A percentile compares a stretch with the other conserved stretches of the same genome.
phyloP scores from a whole-genome alignment of 2,329 filamentous ascomycete genomes.

The Sarocladium brachiariae region DNA sequence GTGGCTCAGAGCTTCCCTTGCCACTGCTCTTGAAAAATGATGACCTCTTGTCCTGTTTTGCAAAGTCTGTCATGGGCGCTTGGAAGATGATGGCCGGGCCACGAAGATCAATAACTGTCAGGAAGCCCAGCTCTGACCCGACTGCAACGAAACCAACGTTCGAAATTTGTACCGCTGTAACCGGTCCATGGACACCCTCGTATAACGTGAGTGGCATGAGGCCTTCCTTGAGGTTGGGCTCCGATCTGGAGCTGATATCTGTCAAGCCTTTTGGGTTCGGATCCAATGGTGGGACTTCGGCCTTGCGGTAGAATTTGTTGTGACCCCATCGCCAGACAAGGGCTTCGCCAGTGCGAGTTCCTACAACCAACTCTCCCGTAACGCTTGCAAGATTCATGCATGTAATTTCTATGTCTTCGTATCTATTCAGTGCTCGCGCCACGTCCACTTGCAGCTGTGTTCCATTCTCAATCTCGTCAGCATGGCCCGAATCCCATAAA shows the following conservation, averaged over 20 bases:
- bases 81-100: conserved; percentile 80
- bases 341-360: conserved; percentile 75
- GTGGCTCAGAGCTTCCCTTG: conserved; percentile 23
- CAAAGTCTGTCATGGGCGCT: conserved; percentile 63
- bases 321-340: conserved; percentile 82
- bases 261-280: conserved; percentile 64
- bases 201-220: conserved; percentile 74
- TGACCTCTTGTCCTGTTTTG: conserved; percentile 67
- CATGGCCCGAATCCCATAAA: conserved; percentile 87
- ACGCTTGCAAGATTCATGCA: conserved; percentile 73
- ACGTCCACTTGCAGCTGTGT: conserved; percentile 79
- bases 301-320: conserved; percentile 65
- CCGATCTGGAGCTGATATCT: conserved; percentile 65
- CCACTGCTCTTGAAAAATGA: conserved; percentile 54
- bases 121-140: conserved; percentile 73
- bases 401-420: conserved; percentile 68
- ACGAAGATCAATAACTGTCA: conserved; percentile 80
- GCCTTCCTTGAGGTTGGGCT: conserved; percentile 69
- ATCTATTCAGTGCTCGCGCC: conserved; percentile 72
- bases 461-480: conserved; percentile 87
- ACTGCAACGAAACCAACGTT: conserved; percentile 88
- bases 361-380: conserved; percentile 79
- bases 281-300: conserved; percentile 42
- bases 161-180: conserved; percentile 76
- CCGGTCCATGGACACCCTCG: conserved; percentile 73